Conservation (phyloP, 345 rosid species). For the Corymbia maculata region DNA sequence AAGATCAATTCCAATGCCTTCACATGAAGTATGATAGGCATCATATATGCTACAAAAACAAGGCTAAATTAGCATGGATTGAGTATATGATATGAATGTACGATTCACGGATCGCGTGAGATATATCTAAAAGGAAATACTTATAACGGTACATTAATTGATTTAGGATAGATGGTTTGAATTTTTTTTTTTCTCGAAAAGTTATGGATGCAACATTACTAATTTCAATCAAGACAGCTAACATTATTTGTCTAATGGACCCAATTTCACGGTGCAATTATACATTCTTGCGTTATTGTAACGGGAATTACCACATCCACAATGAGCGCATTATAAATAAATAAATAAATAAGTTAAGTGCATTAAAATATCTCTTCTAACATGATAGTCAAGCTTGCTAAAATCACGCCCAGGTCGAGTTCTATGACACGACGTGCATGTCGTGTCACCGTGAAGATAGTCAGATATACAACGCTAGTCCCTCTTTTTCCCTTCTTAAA, state of each 20-base stretch:
- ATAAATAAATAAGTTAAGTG: not conserved
- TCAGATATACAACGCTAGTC: not conserved
- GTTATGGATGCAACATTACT: not conserved
- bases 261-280: not conserved
- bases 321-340: not conserved
- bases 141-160: not conserved
- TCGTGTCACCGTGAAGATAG: not conserved
- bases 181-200: not conserved
- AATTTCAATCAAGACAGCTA: not conserved
- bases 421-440: not conserved
- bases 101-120: not conserved
- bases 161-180: not conserved
- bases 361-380: not conserved
- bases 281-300: not conserved
- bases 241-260: not conserved
- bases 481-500: not conserved
- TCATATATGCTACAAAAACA: not conserved
- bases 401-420: not conserved
- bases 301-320: not conserved
- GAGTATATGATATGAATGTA: not conserved
- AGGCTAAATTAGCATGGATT: not conserved
- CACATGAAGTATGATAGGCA: not conserved
- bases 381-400: not conserved
- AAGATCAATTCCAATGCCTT: not conserved
- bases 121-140: not conserved